Evolutionary conservation across 148 eudicot genomes (phyloP).

Genomic region (Talinum fruticosum): DNA sequence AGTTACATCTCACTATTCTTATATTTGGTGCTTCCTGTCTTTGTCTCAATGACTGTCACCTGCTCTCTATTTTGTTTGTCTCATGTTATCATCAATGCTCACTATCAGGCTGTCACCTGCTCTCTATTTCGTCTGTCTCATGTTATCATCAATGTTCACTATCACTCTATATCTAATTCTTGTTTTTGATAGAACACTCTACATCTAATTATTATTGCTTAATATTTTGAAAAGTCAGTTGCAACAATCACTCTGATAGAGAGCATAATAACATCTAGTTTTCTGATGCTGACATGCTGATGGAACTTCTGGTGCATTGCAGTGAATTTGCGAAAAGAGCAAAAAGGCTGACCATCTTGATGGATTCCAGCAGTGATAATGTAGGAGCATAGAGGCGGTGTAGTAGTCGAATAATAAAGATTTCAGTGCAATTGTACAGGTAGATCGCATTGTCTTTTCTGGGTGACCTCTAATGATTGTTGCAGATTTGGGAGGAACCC

Average conservation of each 20-base stretch:
- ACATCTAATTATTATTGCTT: neutral
- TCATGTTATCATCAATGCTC: too few relatives aligned
- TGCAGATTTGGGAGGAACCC: constrained; percentile 20
- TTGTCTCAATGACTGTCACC: neutral
- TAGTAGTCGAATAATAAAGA: constrained; percentile 22
- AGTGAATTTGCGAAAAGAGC: constrained; percentile 72
- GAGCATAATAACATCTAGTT: neutral
- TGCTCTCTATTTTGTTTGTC: neutral
- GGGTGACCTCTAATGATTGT: constrained; percentile 27
- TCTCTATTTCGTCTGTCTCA: neutral
- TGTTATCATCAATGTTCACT: too few relatives aligned
- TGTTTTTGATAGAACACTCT: too few relatives aligned
- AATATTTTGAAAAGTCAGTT: too few relatives aligned
- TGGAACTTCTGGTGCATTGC: constrained; percentile 20
- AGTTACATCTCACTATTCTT: too few relatives aligned
- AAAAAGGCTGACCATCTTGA: constrained; percentile 63
- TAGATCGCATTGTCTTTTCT: constrained; percentile 18
- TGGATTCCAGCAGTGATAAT: constrained; percentile 58
- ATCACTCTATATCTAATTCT: too few relatives aligned
- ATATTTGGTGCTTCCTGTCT: too few relatives aligned
- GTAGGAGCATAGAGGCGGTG: constrained; percentile 42
- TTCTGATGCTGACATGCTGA: neutral
- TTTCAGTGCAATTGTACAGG: constrained; percentile 43
- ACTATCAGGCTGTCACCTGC: neutral
- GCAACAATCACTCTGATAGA: neutral